Evolutionary conservation across 1,284 basidiomycete genomes (phyloP), one percentile per base, ranked within the genome.

Genomic region (Malassezia brasiliensis): DNA sequence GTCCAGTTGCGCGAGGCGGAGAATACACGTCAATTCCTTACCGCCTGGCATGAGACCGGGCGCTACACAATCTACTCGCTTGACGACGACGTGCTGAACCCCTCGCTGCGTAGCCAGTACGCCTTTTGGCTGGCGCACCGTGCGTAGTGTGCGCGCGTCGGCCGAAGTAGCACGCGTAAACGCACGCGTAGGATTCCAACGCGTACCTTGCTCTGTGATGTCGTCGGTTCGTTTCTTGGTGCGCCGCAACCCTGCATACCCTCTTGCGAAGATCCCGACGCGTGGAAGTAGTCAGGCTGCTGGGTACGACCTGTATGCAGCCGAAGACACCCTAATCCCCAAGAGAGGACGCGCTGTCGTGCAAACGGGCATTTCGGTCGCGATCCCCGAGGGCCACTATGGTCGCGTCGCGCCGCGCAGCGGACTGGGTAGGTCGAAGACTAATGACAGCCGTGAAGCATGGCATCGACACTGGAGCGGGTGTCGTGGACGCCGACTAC

Each of bases 401-500:
- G 93, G 91, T 55, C 87, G 94, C 47, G 86, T 98, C 56, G 93
- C 93, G 1, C 91, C 93, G 6, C 82, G 93, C 14, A 89, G 86
- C 68, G 93, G 93, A 5, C 82, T 96, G 15, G 91, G 90, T 93
- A 62, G 47, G 83, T 50, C 15, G 8, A 8, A 12, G 14, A 19
- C 25, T 36, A n/a, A 20, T n/a, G 12, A 11, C 65, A 91, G 91
- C 93, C 4, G 86, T 86, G 25, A 98, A 98, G 76, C 90, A 89
- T 77, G 89, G 90, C 81, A 96, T 98, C 60, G 87, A 94, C 74
- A 91, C 88, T 0, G 93, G 93, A 1, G 94, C 93, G 5, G 93
- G 93, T 34, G 93, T 98, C 17, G 83, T 98, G 55, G 94, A 98
- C 65, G 86, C 88, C 11, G 93, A 98, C 75, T 98, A 98, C 76